Percentiles rank a stretch among this genome's conserved stretches.
Conservation (phyloP, 805 yeast species). For the Geotrichum ghanense region DNA sequence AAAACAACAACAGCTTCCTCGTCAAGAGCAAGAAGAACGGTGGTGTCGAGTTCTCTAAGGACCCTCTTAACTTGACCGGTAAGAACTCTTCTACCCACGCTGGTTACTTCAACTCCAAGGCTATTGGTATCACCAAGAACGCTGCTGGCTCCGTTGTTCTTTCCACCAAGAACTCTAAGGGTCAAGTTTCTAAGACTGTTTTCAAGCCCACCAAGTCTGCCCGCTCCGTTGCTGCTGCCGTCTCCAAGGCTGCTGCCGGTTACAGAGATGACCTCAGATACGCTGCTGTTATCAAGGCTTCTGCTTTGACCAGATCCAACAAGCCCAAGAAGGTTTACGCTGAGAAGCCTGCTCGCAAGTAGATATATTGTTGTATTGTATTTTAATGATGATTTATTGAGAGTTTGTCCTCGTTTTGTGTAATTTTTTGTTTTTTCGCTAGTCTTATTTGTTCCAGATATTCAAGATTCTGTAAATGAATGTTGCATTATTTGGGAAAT, state of each 20-base stretch:
- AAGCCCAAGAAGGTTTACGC: slow-evolving; percentile 26
- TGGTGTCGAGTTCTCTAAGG: slow-evolving; percentile 34
- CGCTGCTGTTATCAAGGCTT: slow-evolving; percentile 38
- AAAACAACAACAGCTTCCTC: slow-evolving; percentile 35
- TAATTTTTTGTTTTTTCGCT: too few species aligned
- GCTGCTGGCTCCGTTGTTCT: slow-evolving; percentile 30
- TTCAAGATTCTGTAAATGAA: too few species aligned
- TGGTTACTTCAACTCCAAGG: slow-evolving; percentile 39
- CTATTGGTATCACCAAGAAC: slow-evolving; percentile 33
- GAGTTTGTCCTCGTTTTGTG: too few species aligned
- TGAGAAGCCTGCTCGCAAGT: slow-evolving; percentile 2
- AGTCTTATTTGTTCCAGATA: too few species aligned
- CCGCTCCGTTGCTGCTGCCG: slow-evolving; percentile 35
- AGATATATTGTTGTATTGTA: neutral
- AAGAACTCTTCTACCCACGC: slow-evolving; percentile 36
- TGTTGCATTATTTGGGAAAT: too few species aligned
- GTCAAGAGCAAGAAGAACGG: slow-evolving; percentile 34
- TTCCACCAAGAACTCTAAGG: slow-evolving; percentile 33
- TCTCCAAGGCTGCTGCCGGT: slow-evolving; percentile 33
- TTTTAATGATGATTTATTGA: too few species aligned
- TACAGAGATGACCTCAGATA: slow-evolving; percentile 39
- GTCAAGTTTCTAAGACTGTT: slow-evolving; percentile 28
- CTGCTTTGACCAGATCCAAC: slow-evolving; percentile 31
- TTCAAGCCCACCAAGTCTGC: slow-evolving; percentile 34
- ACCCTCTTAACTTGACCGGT: slow-evolving; percentile 39